Conservation (phyloP, 2,329 filamentous ascomycete genomes). For the Aspergillus pseudotamarii region DNA sequence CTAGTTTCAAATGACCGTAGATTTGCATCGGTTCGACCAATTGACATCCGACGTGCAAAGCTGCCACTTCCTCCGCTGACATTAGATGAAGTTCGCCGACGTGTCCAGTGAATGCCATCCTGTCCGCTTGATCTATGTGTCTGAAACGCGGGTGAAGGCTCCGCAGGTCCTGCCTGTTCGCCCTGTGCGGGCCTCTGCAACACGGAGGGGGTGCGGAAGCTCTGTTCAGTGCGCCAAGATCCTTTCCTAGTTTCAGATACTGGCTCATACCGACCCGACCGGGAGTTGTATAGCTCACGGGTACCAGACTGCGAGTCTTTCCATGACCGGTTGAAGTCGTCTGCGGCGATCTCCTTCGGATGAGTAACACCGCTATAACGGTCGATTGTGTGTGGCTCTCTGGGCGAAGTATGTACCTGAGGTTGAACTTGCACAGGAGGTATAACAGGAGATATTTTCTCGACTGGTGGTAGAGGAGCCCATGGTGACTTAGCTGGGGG, state of each 20-base stretch:
- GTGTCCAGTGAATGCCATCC: constrained; percentile 64
- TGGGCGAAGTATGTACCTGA: constrained; percentile 54
- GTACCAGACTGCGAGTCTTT: constrained; percentile 68
- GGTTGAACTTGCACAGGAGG: constrained; percentile 46
- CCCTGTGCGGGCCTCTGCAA: constrained; percentile 71
- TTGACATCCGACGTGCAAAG: constrained; percentile 65
- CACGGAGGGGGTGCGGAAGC: constrained; percentile 72
- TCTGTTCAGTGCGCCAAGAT: constrained; percentile 67
- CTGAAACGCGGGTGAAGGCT: constrained; percentile 86
- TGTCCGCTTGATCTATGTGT: constrained; percentile 71
- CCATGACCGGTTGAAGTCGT: constrained; percentile 89
- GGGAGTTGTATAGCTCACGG: constrained; percentile 89
- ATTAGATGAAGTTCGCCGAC: constrained; percentile 85
- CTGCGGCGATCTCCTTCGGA: constrained; percentile 85
- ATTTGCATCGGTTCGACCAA: constrained; percentile 50
- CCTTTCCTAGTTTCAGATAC: constrained; percentile 74
- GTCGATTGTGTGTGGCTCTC: constrained; percentile 61
- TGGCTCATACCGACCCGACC: constrained; percentile 89
- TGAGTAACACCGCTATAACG: constrained; percentile 54
- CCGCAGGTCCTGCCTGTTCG: constrained; percentile 68
- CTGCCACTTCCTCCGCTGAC: constrained; percentile 83
- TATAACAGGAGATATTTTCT: constrained; percentile 74
- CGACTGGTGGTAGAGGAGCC: constrained; percentile 82
- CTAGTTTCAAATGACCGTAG: constrained; percentile 43
- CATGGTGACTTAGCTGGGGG: constrained; percentile 86